A percentile compares a stretch with the other conserved stretches of the same genome.
Conservation (phyloP, 192 early-diverging fungal genomes). For the Coemansia sp. region DNA sequence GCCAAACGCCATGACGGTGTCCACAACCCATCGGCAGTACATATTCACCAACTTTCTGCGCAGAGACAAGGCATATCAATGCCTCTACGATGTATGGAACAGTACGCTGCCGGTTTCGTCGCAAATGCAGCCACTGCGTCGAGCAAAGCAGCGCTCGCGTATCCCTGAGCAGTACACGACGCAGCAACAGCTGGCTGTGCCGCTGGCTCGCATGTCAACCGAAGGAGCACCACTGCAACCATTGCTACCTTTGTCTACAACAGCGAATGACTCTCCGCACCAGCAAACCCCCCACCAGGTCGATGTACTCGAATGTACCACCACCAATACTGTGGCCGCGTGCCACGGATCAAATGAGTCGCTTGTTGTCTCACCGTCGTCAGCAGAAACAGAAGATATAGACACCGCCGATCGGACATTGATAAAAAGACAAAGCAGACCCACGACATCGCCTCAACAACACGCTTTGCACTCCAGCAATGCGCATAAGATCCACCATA, state of each 20-base stretch:
- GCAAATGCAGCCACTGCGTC: background rate
- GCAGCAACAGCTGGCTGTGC: background rate
- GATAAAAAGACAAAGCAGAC: background rate
- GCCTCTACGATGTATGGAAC: constrained; percentile 20
- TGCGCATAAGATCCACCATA: background rate
- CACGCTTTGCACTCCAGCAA: background rate
- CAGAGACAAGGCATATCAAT: constrained; percentile 37
- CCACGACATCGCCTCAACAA: background rate
- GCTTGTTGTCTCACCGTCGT: background rate
- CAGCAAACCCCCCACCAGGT: background rate
- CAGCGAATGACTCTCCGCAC: background rate
- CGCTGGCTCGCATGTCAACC: background rate
- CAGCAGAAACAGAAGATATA: background rate
- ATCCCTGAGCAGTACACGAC: background rate
- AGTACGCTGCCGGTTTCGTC: background rate
- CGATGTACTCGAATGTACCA: background rate
- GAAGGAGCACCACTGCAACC: background rate
- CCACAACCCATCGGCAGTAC: constrained; percentile 27
- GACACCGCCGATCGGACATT: background rate
- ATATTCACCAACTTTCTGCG: constrained; percentile 53
- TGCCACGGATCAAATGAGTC: background rate
- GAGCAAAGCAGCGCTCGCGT: background rate
- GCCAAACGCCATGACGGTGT: constrained; percentile 48
- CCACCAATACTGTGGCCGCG: background rate
- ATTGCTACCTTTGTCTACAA: too few relatives aligned